phyloP scores from a whole-genome alignment of 192 early-diverging fungal species.

The Phycomyces nitens region DNA sequence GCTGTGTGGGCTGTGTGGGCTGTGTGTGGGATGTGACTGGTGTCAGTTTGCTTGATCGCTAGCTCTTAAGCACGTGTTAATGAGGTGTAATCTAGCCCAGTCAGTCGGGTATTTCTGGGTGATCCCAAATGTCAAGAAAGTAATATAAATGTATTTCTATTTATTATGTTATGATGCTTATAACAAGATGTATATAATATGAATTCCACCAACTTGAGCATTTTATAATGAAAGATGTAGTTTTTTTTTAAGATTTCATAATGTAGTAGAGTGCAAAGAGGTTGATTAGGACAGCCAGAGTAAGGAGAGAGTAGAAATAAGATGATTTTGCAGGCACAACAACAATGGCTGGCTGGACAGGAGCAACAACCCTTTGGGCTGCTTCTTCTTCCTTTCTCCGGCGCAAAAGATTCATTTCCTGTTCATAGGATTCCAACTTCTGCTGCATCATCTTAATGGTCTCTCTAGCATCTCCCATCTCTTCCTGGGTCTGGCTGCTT shows the following conservation, averaged over 20 bases:
- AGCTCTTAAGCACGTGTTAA: no score
- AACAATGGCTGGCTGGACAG: no score
- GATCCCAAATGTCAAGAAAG: not conserved
- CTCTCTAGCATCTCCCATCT: slow-evolving; percentile 17
- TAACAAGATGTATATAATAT: no score
- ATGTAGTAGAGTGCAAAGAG: no score
- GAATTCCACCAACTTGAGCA: no score
- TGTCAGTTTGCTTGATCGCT: not conserved
- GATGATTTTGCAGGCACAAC: no score
- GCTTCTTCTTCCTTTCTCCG: not conserved
- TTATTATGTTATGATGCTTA: no score
- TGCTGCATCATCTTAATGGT: slow-evolving; percentile 23
- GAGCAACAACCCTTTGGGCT: not conserved
- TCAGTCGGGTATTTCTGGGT: not conserved
- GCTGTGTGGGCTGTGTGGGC: not conserved
- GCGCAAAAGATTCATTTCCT: not conserved
- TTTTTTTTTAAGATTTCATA: no score
- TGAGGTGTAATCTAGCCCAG: no score
- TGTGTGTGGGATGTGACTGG: not conserved
- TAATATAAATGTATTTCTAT: not conserved
- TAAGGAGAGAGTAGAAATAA: no score
- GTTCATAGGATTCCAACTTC: slow-evolving; percentile 1
- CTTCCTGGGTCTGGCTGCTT: slow-evolving; percentile 1
- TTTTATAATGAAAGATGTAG: not conserved
- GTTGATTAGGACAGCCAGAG: no score